Base-by-base conservation (phyloP, 768 basidiomycete genomes). In the Rhizopogon vinicolor region DNA sequence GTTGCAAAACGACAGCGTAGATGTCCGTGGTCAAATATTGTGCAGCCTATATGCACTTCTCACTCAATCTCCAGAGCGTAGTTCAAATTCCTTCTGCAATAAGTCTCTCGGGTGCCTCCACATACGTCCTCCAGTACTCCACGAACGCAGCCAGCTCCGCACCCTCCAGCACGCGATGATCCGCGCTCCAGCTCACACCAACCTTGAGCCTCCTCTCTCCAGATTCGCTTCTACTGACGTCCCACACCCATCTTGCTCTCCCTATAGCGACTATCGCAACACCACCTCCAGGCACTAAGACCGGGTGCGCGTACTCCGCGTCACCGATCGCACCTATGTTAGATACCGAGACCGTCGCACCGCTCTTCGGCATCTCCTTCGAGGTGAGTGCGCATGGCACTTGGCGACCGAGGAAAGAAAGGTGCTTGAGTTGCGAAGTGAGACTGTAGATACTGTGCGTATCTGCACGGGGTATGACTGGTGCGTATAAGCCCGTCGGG, bases 81-180 rank as follows among this genome's bases (percentile, higher is more conserved):
- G 51, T 7, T 74, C 60, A 78, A 12, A 77, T 62, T 0, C 73
- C 74, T 44, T 78, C 77, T 3, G 62, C 89, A 60, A 91, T 79
- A 57, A 92, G 64, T 66, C 87, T 75, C 66, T 78, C 81, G 3
- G 93, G 93, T 2, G 72, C 66, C 72, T 93, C 91, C 14, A 93
- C 87, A 76, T 84, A 91, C 14, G 71, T 74, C 57, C 91, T 81
- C 92, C 92, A 95, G 42, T 78, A 75, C 73, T 93, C 91, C 57
- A 92, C 87, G 67, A 95, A 92, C 59, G 89, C 91, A 52, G 89
- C 91, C 58, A 95, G 66, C 72, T 95, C 92, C 1, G 91, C 92
- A 4, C 92, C 92, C 66, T 95, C 92, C 9, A 93, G 84, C 7
- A 95, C 84, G 14, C 92, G 74, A 70, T 95, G 93, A 61, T 95